Conservation (phyloP, 2,329 filamentous ascomycete genomes). For the Cladorrhinum sp. region DNA sequence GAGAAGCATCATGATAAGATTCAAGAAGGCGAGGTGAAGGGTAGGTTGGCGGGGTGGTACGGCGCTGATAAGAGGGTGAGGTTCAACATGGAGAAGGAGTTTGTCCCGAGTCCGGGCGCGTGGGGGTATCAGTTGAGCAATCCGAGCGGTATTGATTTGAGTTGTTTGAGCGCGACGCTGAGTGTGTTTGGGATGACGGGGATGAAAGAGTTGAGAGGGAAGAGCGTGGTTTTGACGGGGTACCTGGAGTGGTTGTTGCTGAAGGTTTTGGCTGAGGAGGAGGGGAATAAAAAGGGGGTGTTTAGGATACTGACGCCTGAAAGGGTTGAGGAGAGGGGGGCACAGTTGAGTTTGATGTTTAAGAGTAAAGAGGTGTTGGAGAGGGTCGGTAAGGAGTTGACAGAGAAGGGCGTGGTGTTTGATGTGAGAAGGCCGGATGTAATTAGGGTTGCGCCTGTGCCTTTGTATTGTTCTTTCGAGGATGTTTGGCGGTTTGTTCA, state of each 20-base stretch:
- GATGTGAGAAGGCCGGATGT: constrained; percentile 86
- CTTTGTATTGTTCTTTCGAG: constrained; percentile 76
- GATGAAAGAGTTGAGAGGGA: constrained; percentile 66
- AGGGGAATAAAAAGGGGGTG: constrained; percentile 36
- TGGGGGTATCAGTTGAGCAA: constrained; percentile 84
- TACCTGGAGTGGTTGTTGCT: constrained; percentile 71
- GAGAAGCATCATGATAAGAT: constrained; percentile 63
- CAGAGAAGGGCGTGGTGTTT: constrained; percentile 68
- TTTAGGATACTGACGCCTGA: constrained; percentile 68
- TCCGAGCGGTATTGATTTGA: constrained; percentile 74
- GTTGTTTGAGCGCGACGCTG: constrained; percentile 69
- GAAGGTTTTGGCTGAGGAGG: constrained; percentile 36
- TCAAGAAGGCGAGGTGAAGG: constrained; percentile 50
- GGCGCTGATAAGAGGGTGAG: constrained; percentile 72
- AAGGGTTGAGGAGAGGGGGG: constrained; percentile 66
- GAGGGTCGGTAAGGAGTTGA: constrained; percentile 59
- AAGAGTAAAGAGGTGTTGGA: constrained; percentile 64
- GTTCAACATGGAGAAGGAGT: constrained; percentile 81
- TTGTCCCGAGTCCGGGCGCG: constrained; percentile 74
- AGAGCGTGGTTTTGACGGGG: constrained; percentile 69
- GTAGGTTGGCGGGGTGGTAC: constrained; percentile 81
- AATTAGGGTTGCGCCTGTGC: constrained; percentile 77
- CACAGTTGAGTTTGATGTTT: constrained; percentile 74
- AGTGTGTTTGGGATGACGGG: constrained; percentile 70
- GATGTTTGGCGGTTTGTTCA: constrained; percentile 52